Base-by-base conservation (phyloP, 805 yeast species). In the Pichia cephalocereana region DNA sequence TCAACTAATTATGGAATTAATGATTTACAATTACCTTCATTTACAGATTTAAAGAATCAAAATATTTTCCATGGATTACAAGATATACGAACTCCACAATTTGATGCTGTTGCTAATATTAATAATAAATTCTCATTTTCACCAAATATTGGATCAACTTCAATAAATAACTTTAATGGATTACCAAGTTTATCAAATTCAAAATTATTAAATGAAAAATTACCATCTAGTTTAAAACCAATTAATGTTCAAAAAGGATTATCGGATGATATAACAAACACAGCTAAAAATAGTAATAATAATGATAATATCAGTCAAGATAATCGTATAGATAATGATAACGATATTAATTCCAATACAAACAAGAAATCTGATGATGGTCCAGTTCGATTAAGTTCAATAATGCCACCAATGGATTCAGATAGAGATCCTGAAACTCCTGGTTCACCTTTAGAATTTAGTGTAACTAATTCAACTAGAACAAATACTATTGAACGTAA, bases 361-460 rank as follows among this genome's bases (percentile, higher is more conserved):
- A 32, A 32, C 3, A 15, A 12, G 10, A 34, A 34, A 14, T 34
- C 18, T 10, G 12, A 12, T 12, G 6, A 34, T 7, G 17, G 17
- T 34, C 37, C n/a, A 30, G 3, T 30, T 4, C 32, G 14, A 6
- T 12, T 30, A 3, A 30, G 14, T 30, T 12, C 14, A 30, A 30
- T 12, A 30, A 30, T 30, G 32, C 32, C 32, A 30, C 32, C 17
- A 12, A 15, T 34, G 37, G 17, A 34, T 34, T 8, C 31, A 28
- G n/a, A 18, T 7, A 14, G 37, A 34, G 41, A 18, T 7, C 48
- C 51, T 1, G 48, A 41, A 31, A 48, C 51, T 10, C 51, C 51
- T 15, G 51, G 51, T 1, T 44, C 49, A 7, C 53, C 53, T 10
- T 34, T 52, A 14, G 55, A 52, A 32, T 52, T 52, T 27, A 50